Evolutionary conservation across 345 rosid genomes (phyloP).

Genomic region (Lepidium africanum): DNA sequence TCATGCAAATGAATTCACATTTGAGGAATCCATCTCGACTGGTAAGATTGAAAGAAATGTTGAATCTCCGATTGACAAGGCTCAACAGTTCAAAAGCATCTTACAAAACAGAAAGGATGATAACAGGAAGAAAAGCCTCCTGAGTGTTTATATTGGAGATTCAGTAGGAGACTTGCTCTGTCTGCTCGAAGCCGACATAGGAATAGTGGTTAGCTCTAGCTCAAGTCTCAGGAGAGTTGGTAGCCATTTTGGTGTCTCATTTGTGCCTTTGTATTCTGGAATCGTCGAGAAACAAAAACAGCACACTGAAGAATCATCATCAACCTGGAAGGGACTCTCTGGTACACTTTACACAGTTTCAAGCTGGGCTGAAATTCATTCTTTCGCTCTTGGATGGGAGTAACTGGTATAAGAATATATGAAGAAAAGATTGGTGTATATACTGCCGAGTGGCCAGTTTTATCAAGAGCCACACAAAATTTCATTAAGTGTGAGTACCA

Average conservation of each 20-base stretch:
- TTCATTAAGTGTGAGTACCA: background rate
- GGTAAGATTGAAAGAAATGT: conserved; percentile 64
- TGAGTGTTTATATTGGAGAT: conserved; percentile 79
- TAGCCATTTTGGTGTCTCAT: conserved; percentile 76
- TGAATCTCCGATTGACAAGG: conserved; percentile 77
- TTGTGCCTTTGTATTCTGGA: conserved; percentile 64
- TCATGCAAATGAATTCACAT: conserved; percentile 78
- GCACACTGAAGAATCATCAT: conserved; percentile 26
- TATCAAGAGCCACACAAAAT: conserved; percentile 25
- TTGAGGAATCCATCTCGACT: conserved; percentile 57
- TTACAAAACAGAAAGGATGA: conserved; percentile 25
- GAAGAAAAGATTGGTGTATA: conserved; percentile 8
- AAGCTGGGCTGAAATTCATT: conserved; percentile 90
- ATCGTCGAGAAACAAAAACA: conserved; percentile 70
- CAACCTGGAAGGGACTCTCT: conserved; percentile 57
- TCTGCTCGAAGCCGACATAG: conserved; percentile 87
- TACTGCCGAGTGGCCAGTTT: conserved; percentile 25
- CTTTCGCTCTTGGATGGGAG: conserved; percentile 86
- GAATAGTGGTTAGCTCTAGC: conserved; percentile 78
- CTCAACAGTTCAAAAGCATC: conserved; percentile 47
- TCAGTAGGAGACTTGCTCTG: conserved; percentile 92
- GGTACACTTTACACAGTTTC: conserved; percentile 82
- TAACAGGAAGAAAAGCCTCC: conserved; percentile 30
- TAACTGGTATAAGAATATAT: conserved; percentile 1
- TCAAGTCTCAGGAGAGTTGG: conserved; percentile 81